Percentiles rank a stretch among this genome's conserved stretches.
Evolutionary conservation across 2,329 filamentous ascomycete genomes (phyloP).

Genomic region (Myriosclerotinia scirpicola): DNA sequence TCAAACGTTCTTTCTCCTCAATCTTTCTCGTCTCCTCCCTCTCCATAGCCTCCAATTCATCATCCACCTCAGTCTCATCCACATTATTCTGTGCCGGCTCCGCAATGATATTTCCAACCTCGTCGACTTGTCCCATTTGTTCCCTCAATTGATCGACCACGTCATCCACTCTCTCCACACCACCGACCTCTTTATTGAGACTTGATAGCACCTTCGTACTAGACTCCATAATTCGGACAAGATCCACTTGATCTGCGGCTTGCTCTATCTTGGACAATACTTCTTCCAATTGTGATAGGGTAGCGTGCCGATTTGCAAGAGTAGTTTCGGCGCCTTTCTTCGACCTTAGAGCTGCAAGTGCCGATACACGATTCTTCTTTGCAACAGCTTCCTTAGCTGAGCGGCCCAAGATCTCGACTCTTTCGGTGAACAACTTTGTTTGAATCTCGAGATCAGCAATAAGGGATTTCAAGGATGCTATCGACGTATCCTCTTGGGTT

Average conservation of each 20-base stretch:
- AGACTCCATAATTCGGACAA: constrained; percentile 79
- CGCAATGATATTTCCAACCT: constrained; percentile 74
- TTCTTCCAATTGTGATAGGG: constrained; percentile 78
- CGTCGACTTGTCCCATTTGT: constrained; percentile 79
- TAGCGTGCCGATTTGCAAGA: constrained; percentile 68
- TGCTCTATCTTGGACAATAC: constrained; percentile 82
- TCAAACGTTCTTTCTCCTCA: constrained; percentile 41
- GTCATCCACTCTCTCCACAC: constrained; percentile 70
- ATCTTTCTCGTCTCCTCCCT: constrained; percentile 48
- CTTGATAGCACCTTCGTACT: constrained; percentile 70
- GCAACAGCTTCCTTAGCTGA: constrained; percentile 70
- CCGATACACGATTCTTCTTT: constrained; percentile 71
- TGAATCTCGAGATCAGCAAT: constrained; percentile 73
- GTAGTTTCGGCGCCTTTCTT: constrained; percentile 80
- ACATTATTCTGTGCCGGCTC: constrained; percentile 57
- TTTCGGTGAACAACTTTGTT: constrained; percentile 63
- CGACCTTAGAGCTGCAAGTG: constrained; percentile 74
- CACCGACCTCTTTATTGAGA: constrained; percentile 76
- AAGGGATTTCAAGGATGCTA: constrained; percentile 80
- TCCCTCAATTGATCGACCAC: constrained; percentile 74
- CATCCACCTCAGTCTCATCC: constrained; percentile 82
- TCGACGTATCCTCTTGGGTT: constrained; percentile 74
- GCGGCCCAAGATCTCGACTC: constrained; percentile 63
- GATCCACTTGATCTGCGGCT: constrained; percentile 78
- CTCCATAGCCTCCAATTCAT: constrained; percentile 77